Base-by-base conservation (phyloP, 140 eudicot genomes). In the Senecio squalidus region DNA sequence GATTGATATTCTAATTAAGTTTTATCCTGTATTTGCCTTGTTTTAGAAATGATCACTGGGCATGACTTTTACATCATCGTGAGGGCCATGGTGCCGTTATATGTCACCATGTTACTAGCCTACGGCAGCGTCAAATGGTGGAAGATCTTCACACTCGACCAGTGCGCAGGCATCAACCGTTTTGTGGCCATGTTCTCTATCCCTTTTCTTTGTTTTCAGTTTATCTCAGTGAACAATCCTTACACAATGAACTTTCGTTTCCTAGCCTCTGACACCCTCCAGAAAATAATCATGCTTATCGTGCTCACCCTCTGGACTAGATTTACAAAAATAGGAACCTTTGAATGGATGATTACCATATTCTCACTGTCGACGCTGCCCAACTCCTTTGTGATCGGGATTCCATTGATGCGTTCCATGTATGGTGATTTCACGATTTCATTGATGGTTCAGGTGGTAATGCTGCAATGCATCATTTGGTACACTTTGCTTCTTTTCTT, bases 151-250 rank as follows among this genome's bases (percentile, higher is more conserved):
- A 57, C 78, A 1, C 75, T 73, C 6, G 75, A 79, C 65, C 85
- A 79, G 39, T 79, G 85, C 62, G 55, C 85, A 25, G 84, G 84
- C 49, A 73, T 78, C 43, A 78, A 78, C 74, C 68, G 84, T 10
- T 78, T 78, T 20, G 84, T 78, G 8, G 74, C 80, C 45, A 57
- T 78, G 9, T 78, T 72, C 50, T 69, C 79, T 1, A 73, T 78
- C 41, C 83, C 83, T 14, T 58, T 69, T 0, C 76, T 78, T 15
- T 78, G 77, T 0, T 78, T 78, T 53, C 70, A 68, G 23, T 78
- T 68, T 74, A 78, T 78, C 27, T 64, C 84, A 23, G 31, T 33
- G 27, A 74, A 70, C 62, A 18, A 78, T 45, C 84, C 84, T 4
- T 78, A 73, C 62, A 23, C 63, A 21, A 78, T 78, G 80, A 64